Evolutionary conservation across 208 protist species (phyloP), one percentile per base, ranked within the genome.

Genomic region (Vickermania ingenoplastis): DNA sequence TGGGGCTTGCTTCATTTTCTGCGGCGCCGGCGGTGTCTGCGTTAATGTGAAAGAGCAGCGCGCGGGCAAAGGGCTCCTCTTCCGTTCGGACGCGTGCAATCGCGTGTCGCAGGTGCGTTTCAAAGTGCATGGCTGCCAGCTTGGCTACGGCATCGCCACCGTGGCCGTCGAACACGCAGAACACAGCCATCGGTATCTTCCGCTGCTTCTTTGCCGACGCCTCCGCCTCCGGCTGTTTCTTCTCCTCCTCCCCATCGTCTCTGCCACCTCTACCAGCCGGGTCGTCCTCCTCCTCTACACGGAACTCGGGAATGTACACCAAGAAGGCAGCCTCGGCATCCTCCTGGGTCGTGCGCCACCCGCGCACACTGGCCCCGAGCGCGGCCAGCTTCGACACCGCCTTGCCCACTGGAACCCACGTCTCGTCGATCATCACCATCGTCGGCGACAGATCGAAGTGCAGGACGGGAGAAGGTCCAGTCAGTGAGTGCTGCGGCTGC

Each of bases 91-190:
- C 31, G 7, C 53, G 48, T 0, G 24, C 53, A 48, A 89, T 73
- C 29, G 76, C 79, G n/a, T 71, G 63, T 41, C 70, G 70, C 7
- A 89, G 68, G 59, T 87, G 72, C 7, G 58, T 31, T 55, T 92
- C 80, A 60, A 92, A 85, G 61, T 77, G 67, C 11, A 51, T 59
- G 3, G 81, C 79, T 14, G 80, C 77, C 45, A 88, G 55, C 64
- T 86, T 85, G 21, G 86, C 81, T 49, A 87, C 77, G 21, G 79
- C 79, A 50, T 88, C 81, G 26, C 86, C 86, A 21, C 86, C 86
- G 59, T 92, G 86, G 0, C 86, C 86, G 61, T 92, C 86, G 70
- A 92, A 89, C 29, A 92, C 80, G 58, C 78, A 86, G 73, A 82
- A 86, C 1, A 90, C 77, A 1, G 77, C 79, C 79, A 86, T 86